Evolutionary conservation across 768 basidiomycete genomes (phyloP).

Genomic region (Fibroporia radiculosa): DNA sequence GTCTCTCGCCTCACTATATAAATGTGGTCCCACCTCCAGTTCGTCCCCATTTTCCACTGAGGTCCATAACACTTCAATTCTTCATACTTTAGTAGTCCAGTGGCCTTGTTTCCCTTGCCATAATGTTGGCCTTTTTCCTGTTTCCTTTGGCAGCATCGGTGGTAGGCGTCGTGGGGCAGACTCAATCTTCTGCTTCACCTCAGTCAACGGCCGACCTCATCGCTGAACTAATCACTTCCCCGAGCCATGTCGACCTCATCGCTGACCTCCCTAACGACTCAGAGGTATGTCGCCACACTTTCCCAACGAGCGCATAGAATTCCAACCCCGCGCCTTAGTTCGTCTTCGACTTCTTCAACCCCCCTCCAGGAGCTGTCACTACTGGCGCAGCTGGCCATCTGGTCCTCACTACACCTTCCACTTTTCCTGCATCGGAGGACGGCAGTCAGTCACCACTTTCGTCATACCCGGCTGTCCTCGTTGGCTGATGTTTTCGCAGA

Average conservation of each 20-base stretch:
- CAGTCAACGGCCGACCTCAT: constrained; percentile 9
- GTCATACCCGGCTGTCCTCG: background rate
- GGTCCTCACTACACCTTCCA: constrained; percentile 16
- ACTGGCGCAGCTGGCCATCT: constrained; percentile 19
- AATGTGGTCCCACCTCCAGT: too few relatives aligned
- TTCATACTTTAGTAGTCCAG: background rate
- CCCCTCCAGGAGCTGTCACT: constrained; percentile 7
- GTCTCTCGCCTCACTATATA: too few relatives aligned
- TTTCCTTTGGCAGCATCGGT: constrained; percentile 10
- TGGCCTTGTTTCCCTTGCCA: background rate
- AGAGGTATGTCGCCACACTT: background rate
- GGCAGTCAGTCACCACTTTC: constrained; percentile 10
- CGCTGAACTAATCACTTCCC: constrained; percentile 14
- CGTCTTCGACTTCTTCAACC: constrained; percentile 23
- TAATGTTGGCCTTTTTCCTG: constrained; percentile 14
- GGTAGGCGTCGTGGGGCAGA: constrained; percentile 9
- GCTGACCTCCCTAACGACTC: constrained; percentile 15
- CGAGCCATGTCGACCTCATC: constrained; percentile 16
- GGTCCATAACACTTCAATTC: too few relatives aligned
- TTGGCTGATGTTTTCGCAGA: constrained; percentile 5
- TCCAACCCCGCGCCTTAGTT: constrained; percentile 11
- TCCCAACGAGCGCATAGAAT: background rate
- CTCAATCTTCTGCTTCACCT: constrained; percentile 2
- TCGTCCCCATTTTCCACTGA: too few relatives aligned
- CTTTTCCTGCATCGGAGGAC: constrained; percentile 23